Evolutionary conservation across 345 rosid species (phyloP), one percentile per base, ranked within the genome.

Genomic region (Gossypium longicalyx): DNA sequence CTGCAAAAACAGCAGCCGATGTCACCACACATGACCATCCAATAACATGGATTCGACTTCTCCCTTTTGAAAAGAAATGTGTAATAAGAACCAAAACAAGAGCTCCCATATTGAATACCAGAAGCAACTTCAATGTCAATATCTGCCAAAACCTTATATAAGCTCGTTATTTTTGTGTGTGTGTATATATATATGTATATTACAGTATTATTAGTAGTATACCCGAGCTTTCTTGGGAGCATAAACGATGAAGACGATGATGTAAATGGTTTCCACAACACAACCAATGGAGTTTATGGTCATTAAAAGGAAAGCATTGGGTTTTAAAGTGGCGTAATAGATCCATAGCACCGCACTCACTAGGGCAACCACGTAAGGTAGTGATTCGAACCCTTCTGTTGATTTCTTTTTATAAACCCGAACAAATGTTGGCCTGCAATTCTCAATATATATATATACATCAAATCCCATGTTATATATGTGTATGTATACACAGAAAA

Each of bases 311-410:
- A 60, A 83, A 15, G 77, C 80, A 44, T 77, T 73, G 66, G 83
- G n/a, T 71, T 88, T 82, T 25, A 81, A 77, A 4, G 48, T 66
- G 0, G 90, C 87, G 20, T 89, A 90, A 83, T 86, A 89, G 20
- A 89, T 70, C 95, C 95, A 90, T 16, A 88, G 82, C 83, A 81
- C 80, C 3, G 89, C 80, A 72, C 93, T 87, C 56, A 86, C 73
- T 10, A 83, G 79, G 13, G 86, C 86, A 17, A 79, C 86, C 19
- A 87, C 82, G n/a, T 90, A 90, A 2, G 95, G 95, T 29, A 90
- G 12, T 12, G 89, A 89, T 4, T 89, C 84, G 48, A 88, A 90
- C 61, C 93, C 88, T 80, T 90, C 93, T 0, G 89, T 87, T 25
- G 90, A 83, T 80, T 86, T 88, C 83, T 80, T 87, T 78, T 67